Conservation (phyloP, 2,329 filamentous ascomycete genomes). For the Myriosclerotinia scirpicola region DNA sequence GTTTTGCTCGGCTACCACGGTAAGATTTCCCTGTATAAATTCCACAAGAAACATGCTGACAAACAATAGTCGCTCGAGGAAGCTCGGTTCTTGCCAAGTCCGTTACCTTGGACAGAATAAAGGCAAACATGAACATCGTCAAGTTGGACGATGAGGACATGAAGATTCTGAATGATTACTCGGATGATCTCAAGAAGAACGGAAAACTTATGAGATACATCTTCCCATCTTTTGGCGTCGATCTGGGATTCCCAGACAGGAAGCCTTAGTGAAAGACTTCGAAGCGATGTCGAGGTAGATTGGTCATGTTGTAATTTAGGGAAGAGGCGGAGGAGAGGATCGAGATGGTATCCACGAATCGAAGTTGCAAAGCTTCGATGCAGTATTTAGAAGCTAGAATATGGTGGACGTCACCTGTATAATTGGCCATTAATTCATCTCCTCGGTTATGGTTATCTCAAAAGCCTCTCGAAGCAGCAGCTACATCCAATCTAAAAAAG, state of each 20-base stretch:
- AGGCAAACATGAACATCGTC: conserved; percentile 67
- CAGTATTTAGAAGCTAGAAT: background rate
- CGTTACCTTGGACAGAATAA: conserved; percentile 65
- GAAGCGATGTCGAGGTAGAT: background rate
- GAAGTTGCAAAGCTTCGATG: background rate
- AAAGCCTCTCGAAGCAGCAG: background rate
- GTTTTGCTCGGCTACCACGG: conserved; percentile 72
- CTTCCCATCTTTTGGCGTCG: conserved; percentile 66
- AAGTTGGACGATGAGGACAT: conserved; percentile 64
- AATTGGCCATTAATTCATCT: background rate
- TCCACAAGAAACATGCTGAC: background rate
- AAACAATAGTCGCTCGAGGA: conserved; percentile 60
- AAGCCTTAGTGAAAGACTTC: background rate
- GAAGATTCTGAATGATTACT: conserved; percentile 56
- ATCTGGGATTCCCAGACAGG: conserved; percentile 69
- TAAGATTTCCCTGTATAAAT: conserved; percentile 44
- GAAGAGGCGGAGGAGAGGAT: too few species aligned
- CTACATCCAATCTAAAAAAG: too few species aligned
- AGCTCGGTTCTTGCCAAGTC: conserved; percentile 73
- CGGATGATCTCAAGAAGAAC: conserved; percentile 48
- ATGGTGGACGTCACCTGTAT: background rate
- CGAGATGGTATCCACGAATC: background rate
- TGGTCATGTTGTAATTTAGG: too few species aligned
- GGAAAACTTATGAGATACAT: conserved; percentile 61
- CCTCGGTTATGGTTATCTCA: background rate